phyloP scores from a whole-genome alignment of 2,329 filamentous ascomycete genomes.

The Laburnicola sp. region DNA sequence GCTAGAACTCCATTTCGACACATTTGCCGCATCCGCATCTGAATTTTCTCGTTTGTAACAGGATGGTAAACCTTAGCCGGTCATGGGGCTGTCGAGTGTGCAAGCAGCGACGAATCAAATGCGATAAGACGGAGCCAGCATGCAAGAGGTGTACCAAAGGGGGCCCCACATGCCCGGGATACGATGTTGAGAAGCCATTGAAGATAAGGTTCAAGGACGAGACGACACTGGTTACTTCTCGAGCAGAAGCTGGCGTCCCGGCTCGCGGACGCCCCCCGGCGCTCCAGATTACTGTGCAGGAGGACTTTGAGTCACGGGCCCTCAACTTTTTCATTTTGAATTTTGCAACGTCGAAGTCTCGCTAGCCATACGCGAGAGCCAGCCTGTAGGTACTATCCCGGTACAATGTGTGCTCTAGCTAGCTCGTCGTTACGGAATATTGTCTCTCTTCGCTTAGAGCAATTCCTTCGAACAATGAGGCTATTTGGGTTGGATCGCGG shows the following conservation, averaged over 20 bases:
- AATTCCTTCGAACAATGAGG: too few relatives aligned
- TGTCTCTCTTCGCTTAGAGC: too few relatives aligned
- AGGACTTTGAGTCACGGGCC: background rate
- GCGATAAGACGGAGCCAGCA: conserved; percentile 8
- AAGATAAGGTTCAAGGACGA: conserved; percentile 9
- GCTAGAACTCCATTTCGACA: too few relatives aligned
- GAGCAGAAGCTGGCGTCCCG: background rate
- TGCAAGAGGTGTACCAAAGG: conserved; percentile 9
- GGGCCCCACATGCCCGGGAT: conserved; percentile 5
- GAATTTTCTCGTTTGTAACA: background rate
- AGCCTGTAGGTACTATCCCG: background rate
- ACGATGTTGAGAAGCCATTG: conserved; percentile 2
- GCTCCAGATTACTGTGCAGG: background rate
- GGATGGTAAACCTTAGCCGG: conserved; percentile 5
- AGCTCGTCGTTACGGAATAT: too few relatives aligned
- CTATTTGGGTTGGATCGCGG: too few relatives aligned
- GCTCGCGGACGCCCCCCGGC: background rate
- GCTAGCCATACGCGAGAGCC: background rate
- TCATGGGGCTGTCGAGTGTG: conserved; percentile 5
- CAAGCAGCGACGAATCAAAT: conserved; percentile 5
- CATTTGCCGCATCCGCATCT: background rate
- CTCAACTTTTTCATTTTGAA: conserved; percentile 4
- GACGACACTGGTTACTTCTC: conserved; percentile 1
- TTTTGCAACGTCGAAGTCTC: conserved; percentile 4
- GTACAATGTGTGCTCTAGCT: too few relatives aligned